These are phyloP conservation scores for Polyporus tsugae DNA, from an alignment of 1,284 basidiomycete species.

Conservation along the genomic window DNA sequence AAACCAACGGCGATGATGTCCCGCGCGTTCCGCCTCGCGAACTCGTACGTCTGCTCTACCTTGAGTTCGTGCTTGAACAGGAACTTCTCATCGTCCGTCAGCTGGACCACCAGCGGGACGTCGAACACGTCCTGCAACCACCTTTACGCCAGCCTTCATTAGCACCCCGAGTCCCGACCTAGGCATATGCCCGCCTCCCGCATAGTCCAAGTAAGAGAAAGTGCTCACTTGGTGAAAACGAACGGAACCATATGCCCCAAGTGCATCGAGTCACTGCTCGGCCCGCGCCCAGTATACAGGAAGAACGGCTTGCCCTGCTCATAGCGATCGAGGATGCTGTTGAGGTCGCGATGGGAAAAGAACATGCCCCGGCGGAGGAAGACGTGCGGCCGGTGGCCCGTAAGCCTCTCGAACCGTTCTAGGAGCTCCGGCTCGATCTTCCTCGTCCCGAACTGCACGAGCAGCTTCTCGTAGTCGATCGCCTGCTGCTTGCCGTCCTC, in stretches of 20 bases:
- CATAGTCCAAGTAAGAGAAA: not conserved
- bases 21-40: constrained; percentile 87
- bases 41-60: constrained; percentile 88
- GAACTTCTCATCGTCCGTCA: constrained; percentile 99
- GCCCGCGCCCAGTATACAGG: constrained; percentile 97
- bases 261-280: constrained; percentile 97
- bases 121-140: constrained; percentile 98
- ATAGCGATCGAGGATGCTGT: constrained; percentile 93
- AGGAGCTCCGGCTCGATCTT: constrained; percentile 82
- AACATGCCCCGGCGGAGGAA: constrained; percentile 94
- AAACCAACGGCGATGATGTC: constrained; percentile 99
- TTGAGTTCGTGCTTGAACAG: constrained; percentile 96
- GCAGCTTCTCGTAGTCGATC: constrained; percentile 97
- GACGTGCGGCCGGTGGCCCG: constrained; percentile 91
- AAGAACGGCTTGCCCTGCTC: constrained; percentile 98
- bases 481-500: constrained; percentile 89
- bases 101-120: constrained; percentile 93
- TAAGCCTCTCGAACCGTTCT: constrained; percentile 91
- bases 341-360: constrained; percentile 97
- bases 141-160: constrained; percentile 48
- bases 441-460: constrained; percentile 94
- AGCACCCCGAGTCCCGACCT: not conserved
- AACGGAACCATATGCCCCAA: constrained; percentile 98
- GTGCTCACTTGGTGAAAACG: constrained; percentile 90
- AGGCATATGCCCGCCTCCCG: not conserved